Percentiles rank a stretch among this genome's conserved stretches.
These are phyloP conservation scores for Pestalotiopsis sp. DNA, from an alignment of 2,329 filamentous ascomycete species.

Conservation along the genomic window DNA sequence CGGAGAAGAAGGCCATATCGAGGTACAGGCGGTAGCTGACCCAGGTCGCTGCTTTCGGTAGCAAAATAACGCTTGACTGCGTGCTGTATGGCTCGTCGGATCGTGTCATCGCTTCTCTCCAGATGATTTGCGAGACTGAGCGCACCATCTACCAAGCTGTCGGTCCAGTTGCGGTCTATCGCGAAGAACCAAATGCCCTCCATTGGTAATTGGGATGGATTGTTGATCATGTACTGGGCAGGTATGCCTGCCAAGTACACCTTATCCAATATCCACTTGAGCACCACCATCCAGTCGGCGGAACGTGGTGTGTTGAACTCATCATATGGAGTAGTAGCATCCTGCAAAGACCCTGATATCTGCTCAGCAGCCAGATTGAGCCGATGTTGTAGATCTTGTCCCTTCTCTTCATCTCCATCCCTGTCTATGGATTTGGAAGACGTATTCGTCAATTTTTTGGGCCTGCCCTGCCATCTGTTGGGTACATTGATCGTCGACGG, in stretches of 20 bases:
- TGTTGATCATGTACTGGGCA: conserved; percentile 40
- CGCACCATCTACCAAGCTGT: conserved; percentile 45
- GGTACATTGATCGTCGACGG: not conserved
- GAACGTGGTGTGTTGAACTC: conserved; percentile 31
- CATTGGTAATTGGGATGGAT: conserved; percentile 33
- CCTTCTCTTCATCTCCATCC: not conserved
- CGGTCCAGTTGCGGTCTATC: conserved; percentile 45
- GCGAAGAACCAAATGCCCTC: conserved; percentile 46
- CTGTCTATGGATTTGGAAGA: not conserved
- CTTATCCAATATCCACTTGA: conserved; percentile 37
- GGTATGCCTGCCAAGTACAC: conserved; percentile 39
- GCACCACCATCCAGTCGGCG: conserved; percentile 38
- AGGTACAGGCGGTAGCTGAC: not conserved
- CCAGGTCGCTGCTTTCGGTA: not conserved
- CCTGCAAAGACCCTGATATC: not conserved
- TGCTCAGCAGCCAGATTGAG: not conserved
- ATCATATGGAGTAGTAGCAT: conserved; percentile 26
- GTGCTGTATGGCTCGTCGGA: conserved; percentile 31
- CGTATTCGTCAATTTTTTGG: not conserved
- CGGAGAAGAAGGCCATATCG: not conserved
- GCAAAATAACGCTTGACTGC: conserved; percentile 33
- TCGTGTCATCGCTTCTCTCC: conserved; percentile 31
- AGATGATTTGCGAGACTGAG: conserved; percentile 37
- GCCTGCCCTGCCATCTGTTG: no score
- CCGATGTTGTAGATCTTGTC: no score